Percentiles rank a stretch among this genome's conserved stretches.
These are phyloP conservation scores for Talaromyces sp. DNA, from an alignment of 2,329 filamentous ascomycete genomes.

Conservation along the genomic window DNA sequence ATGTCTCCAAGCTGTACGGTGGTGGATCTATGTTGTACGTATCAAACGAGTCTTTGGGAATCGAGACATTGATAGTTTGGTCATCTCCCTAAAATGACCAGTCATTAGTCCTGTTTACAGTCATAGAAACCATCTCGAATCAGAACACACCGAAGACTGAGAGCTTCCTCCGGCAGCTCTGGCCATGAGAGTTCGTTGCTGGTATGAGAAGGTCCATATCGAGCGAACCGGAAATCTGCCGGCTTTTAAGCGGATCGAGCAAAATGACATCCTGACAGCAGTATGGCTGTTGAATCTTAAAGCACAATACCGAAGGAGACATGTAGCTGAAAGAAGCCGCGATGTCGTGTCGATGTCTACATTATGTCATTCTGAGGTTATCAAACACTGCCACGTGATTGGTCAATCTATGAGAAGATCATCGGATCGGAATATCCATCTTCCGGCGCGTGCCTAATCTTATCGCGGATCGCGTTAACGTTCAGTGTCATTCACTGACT, in stretches of 20 bases:
- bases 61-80: constrained; percentile 78
- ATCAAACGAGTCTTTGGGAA: constrained; percentile 96
- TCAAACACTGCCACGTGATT: constrained; percentile 3
- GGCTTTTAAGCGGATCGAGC: background rate
- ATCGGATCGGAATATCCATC: background rate
- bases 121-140: background rate
- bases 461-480: background rate
- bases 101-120: background rate
- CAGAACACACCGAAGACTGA: background rate
- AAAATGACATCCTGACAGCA: constrained; percentile 13
- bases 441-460: background rate
- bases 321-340: background rate
- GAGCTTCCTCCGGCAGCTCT: background rate
- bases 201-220: background rate
- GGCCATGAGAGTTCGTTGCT: constrained; percentile 7
- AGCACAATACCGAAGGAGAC: too few relatives aligned
- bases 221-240: background rate
- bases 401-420: constrained; percentile 3
- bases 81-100: constrained; percentile 69
- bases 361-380: constrained; percentile 18
- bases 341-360: constrained; percentile 3
- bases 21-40: constrained; percentile 96
- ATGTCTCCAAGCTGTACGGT: constrained; percentile 80
- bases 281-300: too few relatives aligned
- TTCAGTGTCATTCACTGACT: background rate